These are phyloP conservation scores for Penicillium freii DNA, from an alignment of 2,329 filamentous ascomycete species.

Conservation along the genomic window DNA sequence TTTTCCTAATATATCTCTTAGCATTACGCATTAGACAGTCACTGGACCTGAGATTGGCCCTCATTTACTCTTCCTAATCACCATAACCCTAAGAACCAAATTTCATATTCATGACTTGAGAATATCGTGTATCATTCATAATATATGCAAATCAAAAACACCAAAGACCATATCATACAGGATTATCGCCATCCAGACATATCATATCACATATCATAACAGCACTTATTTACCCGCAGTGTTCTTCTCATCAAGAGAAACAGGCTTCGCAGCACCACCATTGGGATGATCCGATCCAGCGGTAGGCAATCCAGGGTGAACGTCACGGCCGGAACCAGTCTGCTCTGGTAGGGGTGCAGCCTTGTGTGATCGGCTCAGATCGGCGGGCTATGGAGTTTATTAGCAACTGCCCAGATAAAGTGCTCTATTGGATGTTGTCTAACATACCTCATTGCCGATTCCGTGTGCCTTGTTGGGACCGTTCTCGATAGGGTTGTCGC, in stretches of 20 bases:
- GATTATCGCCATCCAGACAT: background rate
- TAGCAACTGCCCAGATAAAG: background rate
- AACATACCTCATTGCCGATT: constrained; percentile 30
- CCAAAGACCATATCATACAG: background rate
- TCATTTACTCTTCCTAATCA: background rate
- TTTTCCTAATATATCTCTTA: background rate
- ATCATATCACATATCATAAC: background rate
- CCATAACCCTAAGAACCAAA: too few species aligned
- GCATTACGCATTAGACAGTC: background rate
- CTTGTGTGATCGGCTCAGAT: constrained; percentile 33
- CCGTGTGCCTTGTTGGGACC: constrained; percentile 38
- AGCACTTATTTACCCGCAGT: background rate
- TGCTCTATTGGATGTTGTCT: background rate
- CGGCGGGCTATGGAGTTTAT: constrained; percentile 23
- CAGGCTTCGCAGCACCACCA: constrained; percentile 38
- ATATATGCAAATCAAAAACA: background rate
- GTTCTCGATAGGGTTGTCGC: constrained; percentile 41
- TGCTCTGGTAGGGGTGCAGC: constrained; percentile 38
- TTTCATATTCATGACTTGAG: background rate
- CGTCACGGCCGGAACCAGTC: constrained; percentile 28
- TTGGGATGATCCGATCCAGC: constrained; percentile 19
- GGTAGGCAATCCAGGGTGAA: constrained; percentile 27
- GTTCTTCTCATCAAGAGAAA: constrained; percentile 36
- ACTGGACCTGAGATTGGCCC: background rate
- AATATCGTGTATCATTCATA: background rate